A percentile compares a stretch with the other conserved stretches of the same genome.
These are phyloP conservation scores for Suillus occidentalis DNA, from an alignment of 768 basidiomycete genomes.

Conservation along the genomic window DNA sequence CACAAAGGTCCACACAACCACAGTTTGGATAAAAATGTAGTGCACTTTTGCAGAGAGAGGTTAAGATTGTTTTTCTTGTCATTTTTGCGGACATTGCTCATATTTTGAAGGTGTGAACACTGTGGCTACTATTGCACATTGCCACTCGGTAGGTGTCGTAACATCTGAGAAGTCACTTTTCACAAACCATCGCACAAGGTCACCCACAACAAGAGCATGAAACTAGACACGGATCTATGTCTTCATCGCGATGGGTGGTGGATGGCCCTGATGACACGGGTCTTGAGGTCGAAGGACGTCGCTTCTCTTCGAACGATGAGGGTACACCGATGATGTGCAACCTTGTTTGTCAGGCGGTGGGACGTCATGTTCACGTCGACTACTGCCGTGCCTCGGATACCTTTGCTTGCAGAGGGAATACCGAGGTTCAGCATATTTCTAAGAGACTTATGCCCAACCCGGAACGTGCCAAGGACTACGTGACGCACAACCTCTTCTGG, in stretches of 20 bases:
- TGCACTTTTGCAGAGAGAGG: slow-evolving; percentile 58
- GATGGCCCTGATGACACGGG: slow-evolving; percentile 49
- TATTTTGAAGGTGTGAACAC: slow-evolving; percentile 42
- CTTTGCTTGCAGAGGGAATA: slow-evolving; percentile 37
- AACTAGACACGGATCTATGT: slow-evolving; percentile 65
- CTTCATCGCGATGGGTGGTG: slow-evolving; percentile 53
- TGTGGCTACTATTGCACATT: slow-evolving; percentile 62
- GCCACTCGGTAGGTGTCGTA: slow-evolving; percentile 44
- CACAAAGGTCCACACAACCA: slow-evolving; percentile 54
- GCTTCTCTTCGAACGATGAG: slow-evolving; percentile 53
- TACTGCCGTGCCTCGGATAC: slow-evolving; percentile 48
- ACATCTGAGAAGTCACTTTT: neutral
- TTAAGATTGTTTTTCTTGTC: slow-evolving; percentile 19
- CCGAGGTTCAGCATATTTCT: slow-evolving; percentile 47
- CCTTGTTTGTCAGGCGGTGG: slow-evolving; percentile 52
- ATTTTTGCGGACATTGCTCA: neutral
- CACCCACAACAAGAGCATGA: slow-evolving; percentile 63
- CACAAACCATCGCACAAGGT: slow-evolving; percentile 31
- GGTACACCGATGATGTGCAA: slow-evolving; percentile 67
- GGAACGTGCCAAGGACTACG: slow-evolving; percentile 47
- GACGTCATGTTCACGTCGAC: slow-evolving; percentile 57
- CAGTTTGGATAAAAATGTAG: slow-evolving; percentile 40
- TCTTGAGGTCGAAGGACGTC: slow-evolving; percentile 55
- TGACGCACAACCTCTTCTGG: slow-evolving; percentile 59
- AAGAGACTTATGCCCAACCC: slow-evolving; percentile 47